Percentiles rank a stretch among this genome's conserved stretches.
Conservation (phyloP, 73 alveolate species). For the Stentor roeselii region DNA sequence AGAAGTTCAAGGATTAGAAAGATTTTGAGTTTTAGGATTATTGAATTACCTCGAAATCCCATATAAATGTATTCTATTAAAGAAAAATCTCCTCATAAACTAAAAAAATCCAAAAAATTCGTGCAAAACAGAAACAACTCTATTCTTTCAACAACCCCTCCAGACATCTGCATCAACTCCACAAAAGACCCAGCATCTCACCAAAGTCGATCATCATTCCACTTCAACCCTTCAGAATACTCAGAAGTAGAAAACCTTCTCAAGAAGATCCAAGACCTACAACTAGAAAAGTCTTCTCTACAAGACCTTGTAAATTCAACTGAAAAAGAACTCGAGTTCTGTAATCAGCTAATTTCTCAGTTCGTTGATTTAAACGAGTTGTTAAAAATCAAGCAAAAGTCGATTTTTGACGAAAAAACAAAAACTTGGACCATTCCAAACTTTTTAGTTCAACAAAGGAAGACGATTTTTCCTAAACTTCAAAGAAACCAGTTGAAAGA, state of each 20-base stretch:
- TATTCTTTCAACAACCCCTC: neutral
- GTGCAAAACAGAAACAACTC: neutral
- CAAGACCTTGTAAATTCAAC: neutral
- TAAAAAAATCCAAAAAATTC: neutral
- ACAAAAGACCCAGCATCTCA: neutral
- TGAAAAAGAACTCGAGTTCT: slow-evolving; percentile 60
- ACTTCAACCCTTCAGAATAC: neutral
- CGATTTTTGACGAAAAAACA: slow-evolving; percentile 3
- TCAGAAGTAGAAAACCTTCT: neutral
- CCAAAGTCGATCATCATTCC: neutral
- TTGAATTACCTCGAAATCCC: too few species aligned
- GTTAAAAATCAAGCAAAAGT: slow-evolving; percentile 24
- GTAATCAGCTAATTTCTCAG: slow-evolving; percentile 40
- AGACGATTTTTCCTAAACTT: slow-evolving; percentile 25
- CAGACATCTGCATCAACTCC: neutral
- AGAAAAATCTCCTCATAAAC: neutral
- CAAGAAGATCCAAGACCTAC: neutral
- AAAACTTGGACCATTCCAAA: slow-evolving; percentile 31
- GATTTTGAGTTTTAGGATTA: too few species aligned
- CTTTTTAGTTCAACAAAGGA: slow-evolving; percentile 19
- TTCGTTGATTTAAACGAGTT: slow-evolving; percentile 28
- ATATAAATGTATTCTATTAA: neutral
- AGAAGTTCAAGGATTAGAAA: too few species aligned
- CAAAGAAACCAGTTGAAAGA: slow-evolving; percentile 10
- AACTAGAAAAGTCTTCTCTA: neutral